phyloP scores from a whole-genome alignment of 306 rosid species.

The Prunus armeniaca region DNA sequence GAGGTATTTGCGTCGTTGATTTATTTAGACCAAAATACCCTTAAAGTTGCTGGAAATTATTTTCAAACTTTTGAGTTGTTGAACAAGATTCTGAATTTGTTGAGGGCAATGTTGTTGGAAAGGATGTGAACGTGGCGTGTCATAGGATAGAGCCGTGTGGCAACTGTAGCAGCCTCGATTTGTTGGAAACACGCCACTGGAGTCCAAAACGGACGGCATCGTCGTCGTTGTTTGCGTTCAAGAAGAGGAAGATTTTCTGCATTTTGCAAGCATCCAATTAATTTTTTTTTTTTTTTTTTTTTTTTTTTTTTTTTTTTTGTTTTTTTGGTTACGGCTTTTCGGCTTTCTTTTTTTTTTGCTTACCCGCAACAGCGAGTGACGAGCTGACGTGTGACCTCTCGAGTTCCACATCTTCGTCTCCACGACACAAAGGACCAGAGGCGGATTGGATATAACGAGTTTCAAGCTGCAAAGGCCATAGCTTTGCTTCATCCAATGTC shows the following conservation, averaged over 20 bases:
- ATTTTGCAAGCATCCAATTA: too few relatives aligned
- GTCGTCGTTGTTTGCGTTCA: conserved; percentile 15
- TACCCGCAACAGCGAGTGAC: neutral
- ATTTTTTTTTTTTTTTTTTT: neutral
- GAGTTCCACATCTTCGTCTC: conserved; percentile 17
- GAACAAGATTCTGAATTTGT: neutral
- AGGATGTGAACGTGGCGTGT: conserved; percentile 29
- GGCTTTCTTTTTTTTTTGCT: neutral
- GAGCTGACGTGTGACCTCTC: conserved; percentile 1
- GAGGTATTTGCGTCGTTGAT: conserved; percentile 38
- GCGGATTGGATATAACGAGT: neutral
- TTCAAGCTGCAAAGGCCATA: neutral
- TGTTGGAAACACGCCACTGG: conserved; percentile 17
- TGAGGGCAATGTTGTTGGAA: conserved; percentile 1
- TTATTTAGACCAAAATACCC: conserved; percentile 28
- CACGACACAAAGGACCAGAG: neutral
- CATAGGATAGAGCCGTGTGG: conserved; percentile 41
- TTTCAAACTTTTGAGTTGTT: too few relatives aligned
- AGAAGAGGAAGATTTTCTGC: neutral
- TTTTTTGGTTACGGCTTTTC: neutral
- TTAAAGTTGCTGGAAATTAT: neutral
- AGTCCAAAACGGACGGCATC: conserved; percentile 27
- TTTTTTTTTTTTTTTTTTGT: neutral
- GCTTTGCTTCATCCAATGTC: neutral
- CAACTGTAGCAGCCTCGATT: conserved; percentile 12